Percentiles rank a stretch among this genome's conserved stretches.
Conservation (phyloP, 805 yeast genomes). For the Saturnispora zaruensis region DNA sequence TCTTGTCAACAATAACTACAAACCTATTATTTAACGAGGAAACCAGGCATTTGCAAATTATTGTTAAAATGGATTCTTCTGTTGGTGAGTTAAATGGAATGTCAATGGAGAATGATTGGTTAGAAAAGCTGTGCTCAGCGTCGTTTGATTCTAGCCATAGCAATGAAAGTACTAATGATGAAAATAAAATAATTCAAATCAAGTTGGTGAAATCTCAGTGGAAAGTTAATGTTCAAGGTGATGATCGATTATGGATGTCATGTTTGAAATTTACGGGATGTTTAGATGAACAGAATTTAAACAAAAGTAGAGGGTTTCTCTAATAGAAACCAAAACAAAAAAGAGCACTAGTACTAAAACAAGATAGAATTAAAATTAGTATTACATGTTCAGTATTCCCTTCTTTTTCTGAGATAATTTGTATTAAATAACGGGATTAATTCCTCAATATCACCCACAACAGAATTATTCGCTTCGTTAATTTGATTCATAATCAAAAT, state of each 20-base stretch:
- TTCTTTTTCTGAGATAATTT: constrained; percentile 50
- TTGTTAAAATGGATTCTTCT: constrained; percentile 17
- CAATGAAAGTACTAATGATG: constrained; percentile 21
- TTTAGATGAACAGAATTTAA: constrained; percentile 19
- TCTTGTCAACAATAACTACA: constrained; percentile 19
- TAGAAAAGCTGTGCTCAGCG: constrained; percentile 10
- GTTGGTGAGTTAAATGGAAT: constrained; percentile 21
- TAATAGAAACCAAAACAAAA: constrained; percentile 8
- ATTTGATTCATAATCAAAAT: constrained; percentile 26
- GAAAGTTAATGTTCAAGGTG: constrained; percentile 24
- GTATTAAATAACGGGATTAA: constrained; percentile 47
- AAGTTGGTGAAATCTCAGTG: constrained; percentile 36
- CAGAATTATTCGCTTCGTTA: constrained; percentile 12
- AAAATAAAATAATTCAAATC: constrained; percentile 32
- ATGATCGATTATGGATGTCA: constrained; percentile 20
- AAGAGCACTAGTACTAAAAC: not conserved
- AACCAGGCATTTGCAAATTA: constrained; percentile 16
- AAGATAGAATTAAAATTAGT: not conserved
- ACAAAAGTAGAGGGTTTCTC: constrained; percentile 20
- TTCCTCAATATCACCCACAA: constrained; percentile 26
- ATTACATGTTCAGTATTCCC: constrained; percentile 40
- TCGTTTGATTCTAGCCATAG: not conserved
- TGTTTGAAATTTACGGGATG: constrained; percentile 24
- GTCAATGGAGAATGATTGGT: constrained; percentile 26
- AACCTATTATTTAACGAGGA: constrained; percentile 23